phyloP scores from a whole-genome alignment of 768 basidiomycete genomes.

The Leccinum longicurvipes region DNA sequence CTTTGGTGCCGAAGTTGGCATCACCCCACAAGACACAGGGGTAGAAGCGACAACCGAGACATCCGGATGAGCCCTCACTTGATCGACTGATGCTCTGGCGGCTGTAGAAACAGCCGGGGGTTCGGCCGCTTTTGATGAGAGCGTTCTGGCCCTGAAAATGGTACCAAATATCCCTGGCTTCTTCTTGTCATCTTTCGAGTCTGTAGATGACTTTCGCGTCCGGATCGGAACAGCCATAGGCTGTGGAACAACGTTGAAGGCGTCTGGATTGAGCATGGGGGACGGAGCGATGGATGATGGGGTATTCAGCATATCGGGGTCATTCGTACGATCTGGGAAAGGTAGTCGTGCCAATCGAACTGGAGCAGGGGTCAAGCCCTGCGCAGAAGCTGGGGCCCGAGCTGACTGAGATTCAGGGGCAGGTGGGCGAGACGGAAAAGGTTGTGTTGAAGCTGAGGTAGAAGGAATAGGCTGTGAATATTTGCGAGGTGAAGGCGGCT shows the following conservation, averaged over 20 bases:
- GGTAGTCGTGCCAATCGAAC: slow-evolving; percentile 20
- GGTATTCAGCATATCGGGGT: slow-evolving; percentile 54
- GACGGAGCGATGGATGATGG: slow-evolving; percentile 61
- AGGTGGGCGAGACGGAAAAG: slow-evolving; percentile 28
- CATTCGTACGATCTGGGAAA: slow-evolving; percentile 36
- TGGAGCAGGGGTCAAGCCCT: slow-evolving; percentile 32
- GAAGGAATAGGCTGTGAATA: slow-evolving; percentile 25
- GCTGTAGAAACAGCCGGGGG: slow-evolving; percentile 20
- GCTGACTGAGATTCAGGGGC: slow-evolving; percentile 16
- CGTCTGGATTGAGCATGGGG: slow-evolving; percentile 40
- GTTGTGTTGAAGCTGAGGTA: slow-evolving; percentile 25
- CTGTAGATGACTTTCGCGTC: slow-evolving; percentile 26
- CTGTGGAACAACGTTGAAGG: slow-evolving; percentile 4
- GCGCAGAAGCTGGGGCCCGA: slow-evolving; percentile 30
- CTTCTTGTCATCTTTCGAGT: slow-evolving; percentile 34
- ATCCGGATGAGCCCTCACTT: slow-evolving; percentile 15
- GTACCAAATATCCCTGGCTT: slow-evolving; percentile 28
- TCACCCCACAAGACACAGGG: slow-evolving; percentile 13
- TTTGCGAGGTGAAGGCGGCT: slow-evolving; percentile 29
- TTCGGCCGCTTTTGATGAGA: slow-evolving; percentile 29
- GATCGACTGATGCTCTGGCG: slow-evolving; percentile 19
- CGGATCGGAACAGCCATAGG: slow-evolving; percentile 17
- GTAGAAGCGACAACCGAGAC: background rate
- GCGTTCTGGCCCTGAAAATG: slow-evolving; percentile 31
- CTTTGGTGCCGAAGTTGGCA: slow-evolving; percentile 13